A percentile compares a stretch with the other conserved stretches of the same genome.
These are phyloP conservation scores for Aspergillus nidulans DNA, from an alignment of 495 filamentous ascomycete species.

Conservation along the genomic window DNA sequence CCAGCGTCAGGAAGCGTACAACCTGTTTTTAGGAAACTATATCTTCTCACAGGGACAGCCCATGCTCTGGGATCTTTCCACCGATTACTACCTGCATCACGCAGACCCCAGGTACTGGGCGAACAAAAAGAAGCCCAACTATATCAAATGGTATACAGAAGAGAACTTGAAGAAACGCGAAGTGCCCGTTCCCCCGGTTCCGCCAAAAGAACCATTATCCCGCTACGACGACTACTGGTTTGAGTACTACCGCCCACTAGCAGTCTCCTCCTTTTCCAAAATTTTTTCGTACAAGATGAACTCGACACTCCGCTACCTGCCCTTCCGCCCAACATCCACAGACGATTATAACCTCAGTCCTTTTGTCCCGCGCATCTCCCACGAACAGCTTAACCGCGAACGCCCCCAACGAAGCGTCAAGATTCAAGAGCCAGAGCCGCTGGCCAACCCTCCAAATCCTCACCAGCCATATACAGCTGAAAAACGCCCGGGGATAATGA, in stretches of 20 bases:
- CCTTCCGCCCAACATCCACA: constrained; percentile 64
- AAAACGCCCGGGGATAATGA: constrained; percentile 41
- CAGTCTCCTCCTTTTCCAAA: constrained; percentile 80
- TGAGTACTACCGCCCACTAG: constrained; percentile 90
- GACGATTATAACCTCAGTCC: constrained; percentile 76
- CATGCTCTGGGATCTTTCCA: constrained; percentile 95
- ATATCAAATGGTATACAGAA: constrained; percentile 86
- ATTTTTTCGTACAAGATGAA: constrained; percentile 90
- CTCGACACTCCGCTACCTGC: constrained; percentile 74
- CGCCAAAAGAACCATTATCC: constrained; percentile 52
- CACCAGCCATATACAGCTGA: constrained; percentile 31
- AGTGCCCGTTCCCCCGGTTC: constrained; percentile 48
- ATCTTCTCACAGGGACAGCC: constrained; percentile 86
- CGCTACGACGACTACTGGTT: constrained; percentile 95
- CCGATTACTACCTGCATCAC: constrained; percentile 96
- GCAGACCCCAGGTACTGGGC: constrained; percentile 71
- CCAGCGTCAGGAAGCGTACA: constrained; percentile 96
- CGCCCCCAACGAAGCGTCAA: constrained; percentile 39
- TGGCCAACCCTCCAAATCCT: constrained; percentile 8
- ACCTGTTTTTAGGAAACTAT: constrained; percentile 96
- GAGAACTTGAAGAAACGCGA: constrained; percentile 59
- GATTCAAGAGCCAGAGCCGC: constrained; percentile 38
- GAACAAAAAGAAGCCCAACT: constrained; percentile 59
- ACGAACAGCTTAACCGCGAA: constrained; percentile 36
- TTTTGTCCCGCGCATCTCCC: constrained; percentile 65